A percentile compares a stretch with the other conserved stretches of the same genome.
phyloP scores from a whole-genome alignment of 164 flowering plant species.

The Dillenia turbinata region DNA sequence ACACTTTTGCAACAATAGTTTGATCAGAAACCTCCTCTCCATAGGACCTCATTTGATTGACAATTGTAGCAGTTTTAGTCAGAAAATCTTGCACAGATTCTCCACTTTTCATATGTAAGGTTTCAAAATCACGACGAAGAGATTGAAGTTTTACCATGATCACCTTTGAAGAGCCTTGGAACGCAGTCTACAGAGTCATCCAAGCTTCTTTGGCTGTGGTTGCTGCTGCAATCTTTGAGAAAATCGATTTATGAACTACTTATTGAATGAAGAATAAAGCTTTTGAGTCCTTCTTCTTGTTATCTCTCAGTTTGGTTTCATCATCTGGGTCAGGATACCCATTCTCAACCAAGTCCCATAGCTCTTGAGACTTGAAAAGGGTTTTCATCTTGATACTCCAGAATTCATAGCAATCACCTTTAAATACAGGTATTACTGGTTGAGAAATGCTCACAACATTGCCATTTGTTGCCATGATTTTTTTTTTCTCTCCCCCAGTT shows the following conservation, averaged over 20 bases:
- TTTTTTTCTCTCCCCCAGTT: neutral
- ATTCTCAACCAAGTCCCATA: neutral
- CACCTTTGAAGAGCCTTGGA: neutral
- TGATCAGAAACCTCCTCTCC: no score
- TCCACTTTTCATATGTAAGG: neutral
- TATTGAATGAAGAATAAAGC: neutral
- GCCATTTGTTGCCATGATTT: conserved; percentile 1
- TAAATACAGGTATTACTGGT: neutral
- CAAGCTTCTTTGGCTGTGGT: no score
- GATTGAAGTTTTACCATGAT: no score
- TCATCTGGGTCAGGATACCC: neutral
- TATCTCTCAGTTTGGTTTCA: neutral
- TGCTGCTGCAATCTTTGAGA: neutral
- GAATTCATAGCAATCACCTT: no score
- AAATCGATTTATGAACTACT: neutral
- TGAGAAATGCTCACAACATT: conserved; percentile 5
- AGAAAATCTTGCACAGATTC: neutral
- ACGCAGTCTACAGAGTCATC: neutral
- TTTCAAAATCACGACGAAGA: neutral
- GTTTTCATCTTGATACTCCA: neutral
- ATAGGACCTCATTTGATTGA: no score
- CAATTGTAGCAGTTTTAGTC: no score
- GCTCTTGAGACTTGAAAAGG: neutral
- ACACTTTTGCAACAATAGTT: neutral
- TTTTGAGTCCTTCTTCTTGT: neutral